Base-by-base conservation (phyloP, 768 basidiomycete species). In the Leucosporidium yakuticum region DNA sequence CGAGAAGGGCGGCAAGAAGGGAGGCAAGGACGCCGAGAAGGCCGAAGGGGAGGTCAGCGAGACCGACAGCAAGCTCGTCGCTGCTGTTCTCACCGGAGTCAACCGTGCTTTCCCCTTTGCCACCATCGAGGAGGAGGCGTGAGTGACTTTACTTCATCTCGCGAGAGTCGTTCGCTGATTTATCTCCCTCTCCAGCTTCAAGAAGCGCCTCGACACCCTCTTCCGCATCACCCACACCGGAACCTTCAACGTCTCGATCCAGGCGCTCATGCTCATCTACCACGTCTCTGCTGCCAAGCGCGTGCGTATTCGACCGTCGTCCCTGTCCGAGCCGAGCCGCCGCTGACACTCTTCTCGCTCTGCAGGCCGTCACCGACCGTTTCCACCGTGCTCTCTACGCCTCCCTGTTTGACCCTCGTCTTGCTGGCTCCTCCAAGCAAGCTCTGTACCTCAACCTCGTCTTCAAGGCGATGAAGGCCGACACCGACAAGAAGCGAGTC, bases 41-140 rank as follows among this genome's bases (percentile, higher is more conserved):
- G 82, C 80, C 47, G 56, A 78, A 83, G 74, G 80, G 61, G 80
- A 58, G 77, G 79, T 72, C 78, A 79, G 65, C 73, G 73, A 75
- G 34, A 63, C 64, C 12, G 85, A 91, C 70, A 89, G 89, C 58
- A 89, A 86, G 75, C 80, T 96, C 55, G 83, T 96, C 49, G 90
- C 92, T 20, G 94, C 93, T 3, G 86, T 97, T 44, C 79, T 99
- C 67, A 94, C 91, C 0, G 95, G 95, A 36, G 87, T 97, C 50
- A 97, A 97, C 76, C 90, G 96, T 23, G 94, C 95, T 3, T 78
- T 98, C 64, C 96, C 96, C 0, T 98, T 91, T 75, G 91, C 93
- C 4, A 88, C 87, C 75, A 81, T 94, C 32, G 88, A 88, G 48
- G 85, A 85, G 39, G 84, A 83, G 32, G 84, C 85, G 89, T 92